Evolutionary conservation across 805 yeast genomes (phyloP), one percentile per base, ranked within the genome.

Genomic region (Jamesozyma rosinii): DNA sequence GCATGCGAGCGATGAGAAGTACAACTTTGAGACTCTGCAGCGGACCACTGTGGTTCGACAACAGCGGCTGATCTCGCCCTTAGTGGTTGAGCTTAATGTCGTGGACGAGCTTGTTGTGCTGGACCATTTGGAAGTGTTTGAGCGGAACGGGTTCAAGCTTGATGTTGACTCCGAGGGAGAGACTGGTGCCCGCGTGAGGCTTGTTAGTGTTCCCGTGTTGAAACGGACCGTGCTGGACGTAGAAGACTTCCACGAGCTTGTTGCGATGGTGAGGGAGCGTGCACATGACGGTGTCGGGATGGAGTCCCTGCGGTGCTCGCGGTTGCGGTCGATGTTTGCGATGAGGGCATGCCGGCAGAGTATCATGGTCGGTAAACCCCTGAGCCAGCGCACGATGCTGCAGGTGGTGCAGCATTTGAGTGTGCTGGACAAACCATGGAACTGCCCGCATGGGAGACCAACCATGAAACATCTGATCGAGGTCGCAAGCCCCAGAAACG

Each of bases 1-100:
- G 62, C 99, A 92, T 66, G 98, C 98, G 1, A 84, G 95, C 50
- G 98, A 92, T 65, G 99, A 92, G 56, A 92, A 89, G 52, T 87
- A 56, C 67, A 92, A 92, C 61, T 92, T 86, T 66, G 98, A 92
- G 60, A 69, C 67, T 39, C 63, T 83, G 14, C 79, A 76, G 51
- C 61, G 66, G 15, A 70, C 69, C 2, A 76, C 83, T 0, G 64
- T 67, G 0, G 77, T 89, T 49, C 73, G 76, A 37, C 70, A 73
- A 35, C 97, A 92, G 62, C 78, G 79, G 1, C 66, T 92, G 39
- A 85, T 90, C 5, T 58, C 58, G 0, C 81, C 83, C 0, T 66
- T 69, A 18, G 50, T 50, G 4, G 56, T 90, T 9, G 83, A 84
- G 36, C 64, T 92, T 37, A 83, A 78, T 42, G 74, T 86, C 0